Evolutionary conservation across 2,329 filamentous ascomycete species (phyloP).

Genomic region (Fusarium sp.): DNA sequence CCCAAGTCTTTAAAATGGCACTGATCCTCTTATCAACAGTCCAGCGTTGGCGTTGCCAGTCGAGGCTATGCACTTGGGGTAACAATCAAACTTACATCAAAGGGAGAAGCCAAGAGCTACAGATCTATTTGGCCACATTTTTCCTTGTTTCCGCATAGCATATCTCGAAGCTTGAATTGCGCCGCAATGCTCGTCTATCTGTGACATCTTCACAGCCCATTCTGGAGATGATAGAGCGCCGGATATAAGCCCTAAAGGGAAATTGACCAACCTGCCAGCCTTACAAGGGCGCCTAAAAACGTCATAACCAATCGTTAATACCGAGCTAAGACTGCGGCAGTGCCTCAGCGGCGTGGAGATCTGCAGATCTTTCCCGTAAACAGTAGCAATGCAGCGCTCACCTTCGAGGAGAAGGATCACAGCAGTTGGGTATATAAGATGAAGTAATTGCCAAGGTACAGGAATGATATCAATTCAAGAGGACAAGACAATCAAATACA

Average conservation of each 20-base stretch:
- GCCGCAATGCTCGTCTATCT: background rate
- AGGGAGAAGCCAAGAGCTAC: background rate
- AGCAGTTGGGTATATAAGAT: slow-evolving; percentile 5
- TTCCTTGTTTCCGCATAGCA: background rate
- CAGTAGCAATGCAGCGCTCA: slow-evolving; percentile 11
- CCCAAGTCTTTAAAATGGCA: background rate
- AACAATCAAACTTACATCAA: background rate
- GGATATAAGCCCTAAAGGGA: background rate
- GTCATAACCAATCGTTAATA: slow-evolving; percentile 4
- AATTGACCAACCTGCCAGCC: background rate
- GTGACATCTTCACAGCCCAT: background rate
- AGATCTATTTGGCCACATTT: background rate
- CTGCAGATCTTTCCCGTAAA: background rate
- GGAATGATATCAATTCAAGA: background rate
- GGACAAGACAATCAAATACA: background rate
- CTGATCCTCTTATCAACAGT: background rate
- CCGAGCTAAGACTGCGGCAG: slow-evolving; percentile 8
- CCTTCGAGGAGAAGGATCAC: background rate
- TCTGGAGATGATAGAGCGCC: background rate
- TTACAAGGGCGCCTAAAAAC: background rate
- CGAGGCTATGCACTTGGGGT: background rate
- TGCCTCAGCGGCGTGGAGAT: slow-evolving; percentile 13
- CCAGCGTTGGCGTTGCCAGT: background rate
- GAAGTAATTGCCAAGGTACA: background rate
- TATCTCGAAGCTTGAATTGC: background rate